Evolutionary conservation across 202 grass and related monocot species (phyloP).

Genomic region (Brachypodium distachyon): DNA sequence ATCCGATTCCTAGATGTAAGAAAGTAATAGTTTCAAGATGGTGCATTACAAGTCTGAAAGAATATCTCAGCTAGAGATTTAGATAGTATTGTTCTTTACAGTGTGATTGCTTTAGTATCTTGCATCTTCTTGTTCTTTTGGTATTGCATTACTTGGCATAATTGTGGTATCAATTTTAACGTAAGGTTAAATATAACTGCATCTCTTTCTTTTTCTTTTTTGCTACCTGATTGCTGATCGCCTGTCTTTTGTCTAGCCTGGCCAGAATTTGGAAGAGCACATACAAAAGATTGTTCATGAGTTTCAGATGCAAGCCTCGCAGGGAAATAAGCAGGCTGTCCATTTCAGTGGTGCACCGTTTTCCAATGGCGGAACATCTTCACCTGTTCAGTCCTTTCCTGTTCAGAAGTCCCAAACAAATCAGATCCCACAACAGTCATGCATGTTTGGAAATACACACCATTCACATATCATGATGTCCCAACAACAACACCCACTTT

Average conservation of each 20-base stretch:
- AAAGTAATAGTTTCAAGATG: neutral
- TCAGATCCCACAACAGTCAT: constrained; percentile 65
- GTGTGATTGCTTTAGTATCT: neutral
- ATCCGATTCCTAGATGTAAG: neutral
- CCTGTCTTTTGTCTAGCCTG: constrained; percentile 48
- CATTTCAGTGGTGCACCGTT: constrained; percentile 52
- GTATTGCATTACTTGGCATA: neutral
- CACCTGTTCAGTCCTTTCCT: constrained; percentile 74
- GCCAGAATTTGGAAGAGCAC: constrained; percentile 71
- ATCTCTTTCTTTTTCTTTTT: no score
- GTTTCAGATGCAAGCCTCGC: constrained; percentile 74
- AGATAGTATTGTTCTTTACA: neutral
- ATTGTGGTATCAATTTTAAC: constrained; percentile 2
- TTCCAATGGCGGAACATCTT: constrained; percentile 48
- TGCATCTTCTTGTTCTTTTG: constrained; percentile 1
- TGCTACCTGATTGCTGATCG: constrained; percentile 1
- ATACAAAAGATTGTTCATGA: constrained; percentile 78
- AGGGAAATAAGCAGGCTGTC: constrained; percentile 52
- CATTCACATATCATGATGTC: constrained; percentile 39
- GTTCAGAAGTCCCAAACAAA: constrained; percentile 54
- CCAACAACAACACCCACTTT: constrained; percentile 47
- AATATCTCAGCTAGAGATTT: constrained; percentile 3
- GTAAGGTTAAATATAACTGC: neutral
- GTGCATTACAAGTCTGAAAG: neutral
- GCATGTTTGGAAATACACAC: constrained; percentile 60